Percentiles rank a stretch among this genome's conserved stretches.
phyloP scores from a whole-genome alignment of 768 basidiomycete genomes.

The Dioszegia hungarica region DNA sequence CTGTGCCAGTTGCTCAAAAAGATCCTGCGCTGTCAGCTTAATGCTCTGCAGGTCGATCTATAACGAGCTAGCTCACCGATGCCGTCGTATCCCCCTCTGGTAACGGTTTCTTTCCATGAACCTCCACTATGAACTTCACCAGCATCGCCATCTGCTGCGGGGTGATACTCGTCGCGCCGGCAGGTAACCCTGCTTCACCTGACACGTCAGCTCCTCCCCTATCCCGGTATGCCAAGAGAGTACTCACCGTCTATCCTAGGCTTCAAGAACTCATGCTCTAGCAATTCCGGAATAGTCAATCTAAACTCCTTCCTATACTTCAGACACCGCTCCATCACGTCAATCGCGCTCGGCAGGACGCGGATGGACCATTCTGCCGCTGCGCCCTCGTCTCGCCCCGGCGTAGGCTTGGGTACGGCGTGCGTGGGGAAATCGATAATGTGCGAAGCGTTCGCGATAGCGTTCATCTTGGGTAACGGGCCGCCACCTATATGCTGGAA shows the following conservation, averaged over 20 bases:
- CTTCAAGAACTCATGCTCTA: conserved; percentile 72
- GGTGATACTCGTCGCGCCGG: conserved; percentile 35
- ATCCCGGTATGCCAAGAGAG: no score
- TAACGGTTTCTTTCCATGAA: conserved; percentile 18
- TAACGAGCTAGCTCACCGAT: no score
- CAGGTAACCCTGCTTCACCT: conserved; percentile 7
- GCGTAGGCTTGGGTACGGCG: conserved; percentile 26
- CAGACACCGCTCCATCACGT: conserved; percentile 76
- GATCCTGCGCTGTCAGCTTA: conserved; percentile 30
- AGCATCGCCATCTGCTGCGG: conserved; percentile 31
- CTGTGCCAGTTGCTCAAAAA: conserved; percentile 33
- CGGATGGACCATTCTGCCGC: conserved; percentile 55
- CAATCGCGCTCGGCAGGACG: conserved; percentile 73
- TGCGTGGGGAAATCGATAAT: conserved; percentile 73
- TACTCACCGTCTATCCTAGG: conserved; percentile 15
- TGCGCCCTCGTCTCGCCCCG: neutral
- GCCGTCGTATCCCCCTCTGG: conserved; percentile 20
- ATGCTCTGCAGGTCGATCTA: no score
- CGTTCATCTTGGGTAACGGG: conserved; percentile 76
- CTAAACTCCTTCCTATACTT: conserved; percentile 73
- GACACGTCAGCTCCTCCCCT: neutral
- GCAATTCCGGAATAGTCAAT: conserved; percentile 77
- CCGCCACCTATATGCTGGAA: conserved; percentile 73
- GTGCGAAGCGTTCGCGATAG: conserved; percentile 74
- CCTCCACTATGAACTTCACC: conserved; percentile 31